Evolutionary conservation across 148 eudicot species (phyloP).

Genomic region (Silene uniflora): DNA sequence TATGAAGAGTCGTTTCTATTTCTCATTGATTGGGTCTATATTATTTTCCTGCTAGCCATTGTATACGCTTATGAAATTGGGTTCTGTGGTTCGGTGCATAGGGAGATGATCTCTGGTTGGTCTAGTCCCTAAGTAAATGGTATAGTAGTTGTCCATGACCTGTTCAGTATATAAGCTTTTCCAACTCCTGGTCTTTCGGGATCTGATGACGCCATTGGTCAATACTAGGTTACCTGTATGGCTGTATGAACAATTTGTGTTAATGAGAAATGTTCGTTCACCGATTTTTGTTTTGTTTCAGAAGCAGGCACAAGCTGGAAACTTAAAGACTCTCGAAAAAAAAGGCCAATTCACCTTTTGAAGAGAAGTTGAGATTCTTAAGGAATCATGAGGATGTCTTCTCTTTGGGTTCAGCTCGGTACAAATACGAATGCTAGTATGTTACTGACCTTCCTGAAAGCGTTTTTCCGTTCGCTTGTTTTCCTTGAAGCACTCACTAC

Average conservation of each 20-base stretch:
- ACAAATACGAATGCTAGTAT: slow-evolving; percentile 3
- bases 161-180: too few relatives aligned
- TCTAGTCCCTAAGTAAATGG: too few relatives aligned
- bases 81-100: too few relatives aligned
- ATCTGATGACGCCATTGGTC: too few relatives aligned
- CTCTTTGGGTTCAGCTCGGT: slow-evolving; percentile 23
- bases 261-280: neutral
- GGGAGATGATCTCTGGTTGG: too few relatives aligned
- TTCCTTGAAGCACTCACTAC: slow-evolving; percentile 19
- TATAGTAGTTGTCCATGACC: too few relatives aligned
- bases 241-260: neutral
- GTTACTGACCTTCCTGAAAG: slow-evolving; percentile 9
- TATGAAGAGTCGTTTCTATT: too few relatives aligned
- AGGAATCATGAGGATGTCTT: neutral
- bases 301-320: slow-evolving; percentile 22
- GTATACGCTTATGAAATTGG: too few relatives aligned
- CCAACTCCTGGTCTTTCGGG: too few relatives aligned
- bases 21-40: too few relatives aligned
- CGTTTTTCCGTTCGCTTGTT: slow-evolving; percentile 1
- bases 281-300: neutral
- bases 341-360: slow-evolving; percentile 7
- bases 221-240: too few relatives aligned
- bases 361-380: slow-evolving; percentile 13
- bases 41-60: too few relatives aligned
- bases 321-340: slow-evolving; percentile 10